Evolutionary conservation across 1,139 yeast species (phyloP).

Genomic region (Sugiyamaella pinicola): DNA sequence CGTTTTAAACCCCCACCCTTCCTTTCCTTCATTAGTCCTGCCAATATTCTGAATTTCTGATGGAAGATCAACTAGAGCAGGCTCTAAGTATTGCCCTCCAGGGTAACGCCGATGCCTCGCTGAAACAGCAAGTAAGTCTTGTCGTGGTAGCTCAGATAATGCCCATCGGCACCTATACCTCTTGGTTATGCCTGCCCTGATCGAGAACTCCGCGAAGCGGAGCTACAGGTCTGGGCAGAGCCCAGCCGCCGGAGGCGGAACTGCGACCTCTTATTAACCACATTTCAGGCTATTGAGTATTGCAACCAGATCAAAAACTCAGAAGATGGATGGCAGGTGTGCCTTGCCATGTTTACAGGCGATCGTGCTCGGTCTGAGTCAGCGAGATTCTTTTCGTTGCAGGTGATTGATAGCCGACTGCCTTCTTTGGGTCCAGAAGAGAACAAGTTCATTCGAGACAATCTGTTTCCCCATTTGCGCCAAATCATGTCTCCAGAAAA

Average conservation of each 20-base stretch:
- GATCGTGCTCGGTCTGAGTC: constrained; percentile 42
- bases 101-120: constrained; percentile 65
- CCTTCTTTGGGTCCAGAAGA: constrained; percentile 54
- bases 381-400: constrained; percentile 72
- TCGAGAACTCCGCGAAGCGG: not conserved
- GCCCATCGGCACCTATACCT: too few relatives aligned
- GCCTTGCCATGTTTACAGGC: constrained; percentile 61
- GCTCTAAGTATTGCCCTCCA: constrained; percentile 89
- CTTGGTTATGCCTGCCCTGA: not conserved
- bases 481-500: constrained; percentile 21
- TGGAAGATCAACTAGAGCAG: constrained; percentile 89
- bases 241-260: too few relatives aligned
- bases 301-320: constrained; percentile 75
- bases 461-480: constrained; percentile 49
- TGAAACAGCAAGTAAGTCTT: constrained; percentile 61
- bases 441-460: constrained; percentile 49
- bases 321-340: constrained; percentile 76
- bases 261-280: not conserved
- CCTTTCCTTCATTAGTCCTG: not conserved
- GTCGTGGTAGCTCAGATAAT: not conserved
- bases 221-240: too few relatives aligned
- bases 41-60: constrained; percentile 34
- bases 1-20: not conserved
- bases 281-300: constrained; percentile 65
- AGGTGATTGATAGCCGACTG: constrained; percentile 72